Evolutionary conservation across 1,139 yeast species (phyloP).

Genomic region (Candida dubliniensis): DNA sequence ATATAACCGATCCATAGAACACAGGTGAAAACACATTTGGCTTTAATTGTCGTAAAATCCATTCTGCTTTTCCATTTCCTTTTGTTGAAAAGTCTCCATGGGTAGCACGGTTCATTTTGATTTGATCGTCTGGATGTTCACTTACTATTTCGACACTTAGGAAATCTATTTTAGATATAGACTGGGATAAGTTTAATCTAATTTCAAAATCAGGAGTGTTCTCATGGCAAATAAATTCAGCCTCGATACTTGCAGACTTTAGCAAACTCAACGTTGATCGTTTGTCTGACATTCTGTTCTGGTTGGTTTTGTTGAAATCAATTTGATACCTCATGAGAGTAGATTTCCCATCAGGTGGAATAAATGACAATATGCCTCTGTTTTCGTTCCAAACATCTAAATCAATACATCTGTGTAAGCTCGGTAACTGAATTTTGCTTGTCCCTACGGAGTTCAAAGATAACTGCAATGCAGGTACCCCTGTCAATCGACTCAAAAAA

Average conservation of each 20-base stretch:
- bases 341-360: conserved; percentile 87
- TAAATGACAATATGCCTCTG: conserved; percentile 54
- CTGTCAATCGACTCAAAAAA: conserved; percentile 69
- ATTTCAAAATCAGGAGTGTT: conserved; percentile 75
- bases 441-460: conserved; percentile 46
- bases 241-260: conserved; percentile 63
- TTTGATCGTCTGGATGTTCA: conserved; percentile 13
- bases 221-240: conserved; percentile 61
- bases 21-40: conserved; percentile 66
- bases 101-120: conserved; percentile 58
- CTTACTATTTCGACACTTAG: conserved; percentile 53
- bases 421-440: conserved; percentile 44
- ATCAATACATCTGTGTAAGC: conserved; percentile 61
- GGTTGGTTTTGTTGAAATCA: conserved; percentile 36
- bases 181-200: conserved; percentile 52
- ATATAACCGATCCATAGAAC: conserved; percentile 54
- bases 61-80: conserved; percentile 58
- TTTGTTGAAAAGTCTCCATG: conserved; percentile 69
- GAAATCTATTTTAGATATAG: conserved; percentile 58
- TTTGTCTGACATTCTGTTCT: conserved; percentile 15
- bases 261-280: conserved; percentile 27
- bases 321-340: conserved; percentile 64
- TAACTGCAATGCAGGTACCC: conserved; percentile 70
- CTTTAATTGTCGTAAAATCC: conserved; percentile 64
- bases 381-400: conserved; percentile 41